Base-by-base conservation (phyloP, 2,329 filamentous ascomycete species). In the Fusarium praegraminearum region DNA sequence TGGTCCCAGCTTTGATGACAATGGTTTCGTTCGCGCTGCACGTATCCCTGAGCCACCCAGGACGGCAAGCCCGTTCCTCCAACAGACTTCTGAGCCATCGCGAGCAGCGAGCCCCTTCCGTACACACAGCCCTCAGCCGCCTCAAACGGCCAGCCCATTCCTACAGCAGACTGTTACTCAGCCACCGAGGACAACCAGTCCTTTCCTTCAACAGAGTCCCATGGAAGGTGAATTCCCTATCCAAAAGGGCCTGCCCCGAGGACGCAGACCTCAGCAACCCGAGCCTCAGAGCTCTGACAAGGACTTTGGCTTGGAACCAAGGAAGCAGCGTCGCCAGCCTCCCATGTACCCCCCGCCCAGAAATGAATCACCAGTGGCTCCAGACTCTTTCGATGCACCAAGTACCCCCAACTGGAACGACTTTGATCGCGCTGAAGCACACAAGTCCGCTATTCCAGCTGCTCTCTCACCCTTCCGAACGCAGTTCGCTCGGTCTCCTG, bases 181-280 rank as follows among this genome's bases (percentile, higher is more conserved):
- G 4, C 68, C 70, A 30, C 64, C 62, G 8, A 69, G 70, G 8
- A 54, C 67, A 10, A 32, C 53, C 35, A 80, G 78, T 28, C 77
- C 78, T 1, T 76, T 77, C 28, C 64, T 67, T 2, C 72, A 55
- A 16, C 60, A 69, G 12, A 67, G 64, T 5, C 72, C 74, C 0
- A 75, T 78, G 41, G 77, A 77, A 45, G 79, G 78, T 1, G 73
- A 77, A 11, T 81, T 80, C 22, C 78, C 79, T 3, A 49, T 76
- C 7, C 74, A 72, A 32, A 80, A 77, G 11, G 78, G 78, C 2
- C 72, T 81, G 15, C 80, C 79, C 2, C 73, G 80, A 28, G 79
- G 79, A 3, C 77, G 79, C n/a, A 73, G 65, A 22, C 74, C 73
- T 2, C 64, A 43, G 5, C 57, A 26, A 64, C 8, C 65, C 3